A percentile compares a stretch with the other conserved stretches of the same genome.
These are phyloP conservation scores for Salicornia ramosissima DNA, from an alignment of 148 eudicot genomes.

Conservation along the genomic window DNA sequence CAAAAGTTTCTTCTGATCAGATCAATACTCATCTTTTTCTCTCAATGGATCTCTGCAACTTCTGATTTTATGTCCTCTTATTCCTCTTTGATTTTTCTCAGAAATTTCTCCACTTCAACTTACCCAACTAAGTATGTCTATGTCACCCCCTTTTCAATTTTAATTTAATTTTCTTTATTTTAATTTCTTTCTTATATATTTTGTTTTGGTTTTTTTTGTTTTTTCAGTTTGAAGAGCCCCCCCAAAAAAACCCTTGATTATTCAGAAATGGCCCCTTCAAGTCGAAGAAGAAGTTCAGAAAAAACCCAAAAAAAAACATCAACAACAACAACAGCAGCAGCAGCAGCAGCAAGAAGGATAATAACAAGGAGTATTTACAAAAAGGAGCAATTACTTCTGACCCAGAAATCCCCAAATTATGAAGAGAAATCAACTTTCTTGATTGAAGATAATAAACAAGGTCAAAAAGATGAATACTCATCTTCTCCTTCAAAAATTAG, in stretches of 20 bases:
- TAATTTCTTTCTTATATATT: neutral
- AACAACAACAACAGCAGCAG: too few relatives aligned
- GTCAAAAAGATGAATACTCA: too few relatives aligned
- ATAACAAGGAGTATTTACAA: constrained; percentile 13
- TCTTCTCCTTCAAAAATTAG: too few relatives aligned
- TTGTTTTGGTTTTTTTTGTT: neutral
- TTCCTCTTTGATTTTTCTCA: too few relatives aligned
- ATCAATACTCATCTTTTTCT: constrained; percentile 11
- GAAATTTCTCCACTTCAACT: too few relatives aligned
- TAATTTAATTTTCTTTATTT: neutral
- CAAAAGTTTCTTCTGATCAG: constrained; percentile 18
- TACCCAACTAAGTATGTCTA: too few relatives aligned
- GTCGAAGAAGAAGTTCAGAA: constrained; percentile 8
- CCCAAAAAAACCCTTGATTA: neutral
- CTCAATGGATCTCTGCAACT: constrained; percentile 10
- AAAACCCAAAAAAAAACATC: constrained; percentile 1
- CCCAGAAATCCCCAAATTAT: constrained; percentile 1
- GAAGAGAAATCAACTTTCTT: too few relatives aligned
- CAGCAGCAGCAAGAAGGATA: constrained; percentile 1
- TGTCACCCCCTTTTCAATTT: too few relatives aligned
- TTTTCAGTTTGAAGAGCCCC: neutral
- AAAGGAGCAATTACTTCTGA: constrained; percentile 11
- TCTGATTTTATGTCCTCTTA: neutral
- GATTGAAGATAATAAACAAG: too few relatives aligned
- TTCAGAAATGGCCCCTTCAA: constrained; percentile 7